Evolutionary conservation across 257 asterid species (phyloP).

Genomic region (Solanum okadae): DNA sequence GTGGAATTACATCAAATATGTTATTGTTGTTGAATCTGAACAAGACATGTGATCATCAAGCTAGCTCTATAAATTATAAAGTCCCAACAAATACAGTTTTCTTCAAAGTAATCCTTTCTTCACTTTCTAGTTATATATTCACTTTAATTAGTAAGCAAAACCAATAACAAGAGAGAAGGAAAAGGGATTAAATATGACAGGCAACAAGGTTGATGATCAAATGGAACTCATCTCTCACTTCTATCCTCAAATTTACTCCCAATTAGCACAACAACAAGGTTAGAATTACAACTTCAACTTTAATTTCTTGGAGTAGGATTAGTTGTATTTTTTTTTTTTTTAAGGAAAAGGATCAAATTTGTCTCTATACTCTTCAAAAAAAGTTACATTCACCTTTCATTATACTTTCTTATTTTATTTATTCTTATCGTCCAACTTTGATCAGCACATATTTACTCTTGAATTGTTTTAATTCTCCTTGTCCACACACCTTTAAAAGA

Average conservation of each 20-base stretch:
- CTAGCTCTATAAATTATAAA: neutral
- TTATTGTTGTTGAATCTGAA: neutral
- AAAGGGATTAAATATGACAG: neutral
- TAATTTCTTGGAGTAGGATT: neutral
- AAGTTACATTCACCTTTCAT: neutral
- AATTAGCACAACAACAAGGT: slow-evolving; percentile 26
- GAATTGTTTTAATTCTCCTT: neutral
- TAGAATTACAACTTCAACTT: neutral
- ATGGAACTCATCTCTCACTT: slow-evolving; percentile 43
- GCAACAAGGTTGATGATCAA: slow-evolving; percentile 34
- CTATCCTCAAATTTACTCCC: slow-evolving; percentile 26
- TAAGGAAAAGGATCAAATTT: neutral
- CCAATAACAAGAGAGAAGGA: neutral
- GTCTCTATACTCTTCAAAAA: neutral
- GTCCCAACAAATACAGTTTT: neutral
- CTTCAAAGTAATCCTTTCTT: neutral
- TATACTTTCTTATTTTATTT: no score
- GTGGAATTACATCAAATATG: no score
- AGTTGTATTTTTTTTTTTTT: neutral
- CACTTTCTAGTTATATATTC: neutral
- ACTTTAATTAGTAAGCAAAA: neutral
- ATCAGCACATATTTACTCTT: neutral
- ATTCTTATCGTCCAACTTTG: no score
- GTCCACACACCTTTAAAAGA: neutral
- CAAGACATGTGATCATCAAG: neutral